Base-by-base conservation (phyloP, 768 basidiomycete genomes). In the Trametes villosa region DNA sequence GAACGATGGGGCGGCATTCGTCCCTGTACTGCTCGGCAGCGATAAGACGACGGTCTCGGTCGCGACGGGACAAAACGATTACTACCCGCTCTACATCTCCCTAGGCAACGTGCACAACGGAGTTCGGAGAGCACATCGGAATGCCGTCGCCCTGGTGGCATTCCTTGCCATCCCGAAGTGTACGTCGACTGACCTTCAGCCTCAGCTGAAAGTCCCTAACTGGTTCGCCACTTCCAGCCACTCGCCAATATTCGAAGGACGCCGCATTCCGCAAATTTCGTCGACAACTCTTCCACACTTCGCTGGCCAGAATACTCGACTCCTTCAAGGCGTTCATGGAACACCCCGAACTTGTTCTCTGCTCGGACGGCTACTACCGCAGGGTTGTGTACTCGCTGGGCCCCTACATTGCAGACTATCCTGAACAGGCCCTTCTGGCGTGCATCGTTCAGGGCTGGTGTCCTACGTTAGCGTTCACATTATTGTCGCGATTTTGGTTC, bases 41-140 rank as follows among this genome's bases (percentile, higher is more conserved):
- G 69, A 70, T 47, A 70, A 70, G 47, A 70, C 69, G 1, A 68
- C 67, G 4, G 69, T 70, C 0, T 68, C 69, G 18, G 64, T 70
- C 13, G 61, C 59, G 8, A 70, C 69, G 0, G 67, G 69, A 1
- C 51, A 68, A 2, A 63, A 63, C n/a, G 63, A 70, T 6, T 70
- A 67, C 46, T 63, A 64, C 34, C 67, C 66, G 0, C 34, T 69
- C 8, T 69, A 69, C 49, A 9, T 59, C 1, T 66, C 65, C 0
- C 55, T 58, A 15, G 69, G 67, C 0, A 65, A 65, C 30, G 53
- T 67, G 26, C 44, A 56, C 24, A 67, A 68, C 29, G 55, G 51
- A 24, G 63, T 57, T 9, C 57, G 64, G 2, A 52, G 56, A 11
- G 62, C 65, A 1, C 67, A 68, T 53, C 24, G 57, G 1, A 40